Conservation (phyloP, 805 yeast species). For the Candida ascalaphidarum region DNA sequence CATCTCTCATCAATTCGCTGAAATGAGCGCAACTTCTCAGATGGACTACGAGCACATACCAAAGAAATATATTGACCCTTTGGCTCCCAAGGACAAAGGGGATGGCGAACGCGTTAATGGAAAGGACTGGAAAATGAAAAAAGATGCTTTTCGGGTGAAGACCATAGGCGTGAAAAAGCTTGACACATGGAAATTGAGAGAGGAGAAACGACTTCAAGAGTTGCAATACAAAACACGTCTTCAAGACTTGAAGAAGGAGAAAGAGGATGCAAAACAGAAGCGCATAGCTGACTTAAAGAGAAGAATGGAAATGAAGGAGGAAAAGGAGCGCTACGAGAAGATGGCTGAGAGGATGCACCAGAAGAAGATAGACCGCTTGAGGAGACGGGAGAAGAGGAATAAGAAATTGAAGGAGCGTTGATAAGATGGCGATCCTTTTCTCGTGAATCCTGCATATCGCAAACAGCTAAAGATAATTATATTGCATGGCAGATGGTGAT, state of each 20-base stretch:
- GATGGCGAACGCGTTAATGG: conserved; percentile 54
- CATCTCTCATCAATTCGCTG: no score
- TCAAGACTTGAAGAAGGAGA: conserved; percentile 70
- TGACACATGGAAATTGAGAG: conserved; percentile 49
- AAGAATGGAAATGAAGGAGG: conserved; percentile 74
- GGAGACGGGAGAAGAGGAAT: conserved; percentile 90
- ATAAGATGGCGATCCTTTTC: not conserved
- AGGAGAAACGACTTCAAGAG: conserved; percentile 57
- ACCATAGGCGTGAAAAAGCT: conserved; percentile 45
- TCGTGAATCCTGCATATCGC: not conserved
- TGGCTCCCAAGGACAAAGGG: conserved; percentile 22
- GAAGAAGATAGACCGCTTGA: conserved; percentile 83
- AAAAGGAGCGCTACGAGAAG: conserved; percentile 77
- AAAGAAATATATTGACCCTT: conserved; percentile 25
- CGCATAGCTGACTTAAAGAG: conserved; percentile 55
- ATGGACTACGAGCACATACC: conserved; percentile 23
- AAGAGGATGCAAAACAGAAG: conserved; percentile 48
- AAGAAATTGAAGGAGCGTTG: conserved; percentile 86
- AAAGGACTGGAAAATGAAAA: conserved; percentile 64
- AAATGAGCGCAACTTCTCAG: conserved; percentile 25
- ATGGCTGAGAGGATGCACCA: conserved; percentile 84
- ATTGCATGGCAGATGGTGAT: not conserved
- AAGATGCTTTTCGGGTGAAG: conserved; percentile 58
- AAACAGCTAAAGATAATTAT: no score
- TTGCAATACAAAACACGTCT: conserved; percentile 61